Evolutionary conservation across 2,329 filamentous ascomycete genomes (phyloP).

Genomic region (Sporothrix mexicana): DNA sequence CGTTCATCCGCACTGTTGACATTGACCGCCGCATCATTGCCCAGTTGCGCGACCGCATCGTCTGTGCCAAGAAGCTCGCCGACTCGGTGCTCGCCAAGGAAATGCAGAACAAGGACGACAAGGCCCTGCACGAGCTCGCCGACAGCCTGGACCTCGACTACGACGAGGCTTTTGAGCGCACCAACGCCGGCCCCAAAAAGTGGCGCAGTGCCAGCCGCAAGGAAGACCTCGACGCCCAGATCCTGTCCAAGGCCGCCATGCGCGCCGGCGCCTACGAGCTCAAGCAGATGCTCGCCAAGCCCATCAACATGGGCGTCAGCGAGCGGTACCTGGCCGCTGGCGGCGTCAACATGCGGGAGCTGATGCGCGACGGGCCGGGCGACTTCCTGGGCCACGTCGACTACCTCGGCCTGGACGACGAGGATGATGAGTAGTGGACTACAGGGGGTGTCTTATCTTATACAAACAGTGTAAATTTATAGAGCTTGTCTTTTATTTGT

Average conservation of each 20-base stretch:
- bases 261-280: conserved; percentile 73
- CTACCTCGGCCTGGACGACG: conserved; percentile 48
- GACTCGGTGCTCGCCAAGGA: conserved; percentile 86
- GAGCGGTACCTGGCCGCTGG: conserved; percentile 85
- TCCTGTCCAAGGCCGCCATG: conserved; percentile 75
- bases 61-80: conserved; percentile 83
- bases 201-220: conserved; percentile 64
- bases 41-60: conserved; percentile 76
- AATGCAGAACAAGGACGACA: conserved; percentile 80
- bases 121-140: conserved; percentile 82
- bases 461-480: background rate
- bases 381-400: conserved; percentile 66
- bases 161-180: conserved; percentile 65
- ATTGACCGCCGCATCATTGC: conserved; percentile 80
- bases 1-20: conserved; percentile 79
- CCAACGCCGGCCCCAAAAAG: conserved; percentile 23
- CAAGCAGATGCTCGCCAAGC: conserved; percentile 69
- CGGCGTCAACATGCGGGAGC: conserved; percentile 77
- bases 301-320: conserved; percentile 86
- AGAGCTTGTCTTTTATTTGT: background rate
- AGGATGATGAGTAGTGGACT: background rate
- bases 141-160: conserved; percentile 95
- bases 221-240: conserved; percentile 72
- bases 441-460: background rate
- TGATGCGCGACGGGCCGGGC: conserved; percentile 68